These are phyloP conservation scores for Camelina hispida DNA, from an alignment of 345 rosid genomes.

Conservation along the genomic window DNA sequence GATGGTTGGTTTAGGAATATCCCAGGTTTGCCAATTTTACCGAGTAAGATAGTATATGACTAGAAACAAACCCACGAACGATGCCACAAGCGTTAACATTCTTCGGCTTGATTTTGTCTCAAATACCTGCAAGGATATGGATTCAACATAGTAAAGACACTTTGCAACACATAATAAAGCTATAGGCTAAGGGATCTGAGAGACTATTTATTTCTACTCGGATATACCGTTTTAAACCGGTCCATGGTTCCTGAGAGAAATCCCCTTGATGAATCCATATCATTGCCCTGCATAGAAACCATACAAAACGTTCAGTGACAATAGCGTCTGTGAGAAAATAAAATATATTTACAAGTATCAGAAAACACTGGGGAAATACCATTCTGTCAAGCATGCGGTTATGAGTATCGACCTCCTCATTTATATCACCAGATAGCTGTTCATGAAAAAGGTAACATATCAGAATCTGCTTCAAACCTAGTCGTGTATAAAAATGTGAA, in stretches of 20 bases:
- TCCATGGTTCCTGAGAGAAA: constrained; percentile 95
- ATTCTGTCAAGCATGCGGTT: constrained; percentile 85
- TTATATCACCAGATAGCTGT: constrained; percentile 87
- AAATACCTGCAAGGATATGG: constrained; percentile 58
- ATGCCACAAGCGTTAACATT: constrained; percentile 87
- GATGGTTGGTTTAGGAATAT: constrained; percentile 6
- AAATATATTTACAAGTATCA: not conserved
- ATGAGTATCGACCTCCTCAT: constrained; percentile 88
- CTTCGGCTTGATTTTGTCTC: constrained; percentile 94
- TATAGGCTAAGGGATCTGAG: constrained; percentile 1
- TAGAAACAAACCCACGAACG: constrained; percentile 81
- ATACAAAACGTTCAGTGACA: constrained; percentile 34
- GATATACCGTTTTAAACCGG: constrained; percentile 79
- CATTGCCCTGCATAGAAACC: constrained; percentile 69
- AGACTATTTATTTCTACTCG: not conserved
- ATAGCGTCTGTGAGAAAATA: constrained; percentile 11
- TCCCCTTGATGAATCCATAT: constrained; percentile 95
- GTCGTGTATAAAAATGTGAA: not conserved
- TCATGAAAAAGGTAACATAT: constrained; percentile 21
- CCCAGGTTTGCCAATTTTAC: constrained; percentile 40
- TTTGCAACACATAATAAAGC: constrained; percentile 2
- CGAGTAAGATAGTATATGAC: constrained; percentile 83
- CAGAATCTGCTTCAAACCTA: constrained; percentile 5
- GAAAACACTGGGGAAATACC: constrained; percentile 50
- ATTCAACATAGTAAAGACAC: constrained; percentile 28